Evolutionary conservation across 129 eudicot genomes (phyloP).

Genomic region (Artemisia argyi): DNA sequence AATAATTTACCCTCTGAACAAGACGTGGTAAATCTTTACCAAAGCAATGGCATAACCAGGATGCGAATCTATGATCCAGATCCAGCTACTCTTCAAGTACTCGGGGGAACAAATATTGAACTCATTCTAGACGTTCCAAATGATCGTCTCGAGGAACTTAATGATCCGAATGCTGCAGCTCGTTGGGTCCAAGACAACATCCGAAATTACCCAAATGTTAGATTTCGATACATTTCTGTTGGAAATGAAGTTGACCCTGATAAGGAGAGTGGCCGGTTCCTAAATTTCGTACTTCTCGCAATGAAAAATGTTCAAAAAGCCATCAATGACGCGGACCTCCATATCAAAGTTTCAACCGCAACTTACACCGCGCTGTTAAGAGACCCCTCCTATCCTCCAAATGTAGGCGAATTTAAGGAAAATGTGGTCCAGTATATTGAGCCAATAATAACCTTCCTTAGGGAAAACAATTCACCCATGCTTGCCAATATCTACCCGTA

Average conservation of each 20-base stretch:
- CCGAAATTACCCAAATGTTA: slow-evolving; percentile 20
- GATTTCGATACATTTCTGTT: slow-evolving; percentile 26
- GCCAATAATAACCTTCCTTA: too few relatives aligned
- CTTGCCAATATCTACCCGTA: too few relatives aligned
- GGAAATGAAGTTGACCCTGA: too few relatives aligned
- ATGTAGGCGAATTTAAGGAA: too few relatives aligned
- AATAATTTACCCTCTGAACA: slow-evolving; percentile 38
- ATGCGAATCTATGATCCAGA: not conserved
- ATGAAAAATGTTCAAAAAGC: not conserved
- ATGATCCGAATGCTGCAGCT: slow-evolving; percentile 21
- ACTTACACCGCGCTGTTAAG: too few relatives aligned
- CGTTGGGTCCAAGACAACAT: slow-evolving; percentile 40
- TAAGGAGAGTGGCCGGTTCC: too few relatives aligned
- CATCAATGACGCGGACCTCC: slow-evolving; percentile 1
- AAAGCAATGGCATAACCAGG: slow-evolving; percentile 22
- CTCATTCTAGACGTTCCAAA: slow-evolving; percentile 44
- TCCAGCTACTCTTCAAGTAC: slow-evolving; percentile 14
- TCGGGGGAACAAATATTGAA: slow-evolving; percentile 32
- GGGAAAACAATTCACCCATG: too few relatives aligned
- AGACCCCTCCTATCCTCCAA: too few relatives aligned
- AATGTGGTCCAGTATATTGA: too few relatives aligned
- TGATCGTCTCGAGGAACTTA: slow-evolving; percentile 24
- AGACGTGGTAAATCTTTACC: slow-evolving; percentile 30
- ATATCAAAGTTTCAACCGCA: too few relatives aligned
- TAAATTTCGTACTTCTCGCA: too few relatives aligned